These are phyloP conservation scores for Funneliformis geosporum DNA, from an alignment of 192 early-diverging fungal species.

Conservation along the genomic window DNA sequence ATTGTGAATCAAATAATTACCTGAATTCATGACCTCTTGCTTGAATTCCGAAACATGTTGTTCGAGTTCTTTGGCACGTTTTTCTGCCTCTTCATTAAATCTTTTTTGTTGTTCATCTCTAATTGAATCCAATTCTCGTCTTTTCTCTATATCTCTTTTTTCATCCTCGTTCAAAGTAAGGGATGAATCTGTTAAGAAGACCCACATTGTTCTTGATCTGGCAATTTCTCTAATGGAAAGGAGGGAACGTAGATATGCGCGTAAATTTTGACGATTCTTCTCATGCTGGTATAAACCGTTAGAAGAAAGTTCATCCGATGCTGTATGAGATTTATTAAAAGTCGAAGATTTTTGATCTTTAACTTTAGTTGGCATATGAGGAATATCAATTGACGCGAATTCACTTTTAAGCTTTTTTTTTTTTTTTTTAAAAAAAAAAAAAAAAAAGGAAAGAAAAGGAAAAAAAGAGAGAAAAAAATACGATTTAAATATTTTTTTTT, in stretches of 20 bases:
- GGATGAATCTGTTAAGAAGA: conserved; percentile 47
- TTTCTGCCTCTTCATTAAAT: conserved; percentile 51
- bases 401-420: conserved; percentile 41
- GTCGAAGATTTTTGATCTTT: conserved; percentile 34
- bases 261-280: conserved; percentile 52
- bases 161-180: conserved; percentile 42
- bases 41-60: conserved; percentile 51
- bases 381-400: conserved; percentile 51
- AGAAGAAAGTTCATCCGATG: conserved; percentile 8
- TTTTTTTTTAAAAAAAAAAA: neutral
- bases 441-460: neutral
- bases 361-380: conserved; percentile 44
- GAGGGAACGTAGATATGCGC: conserved; percentile 46
- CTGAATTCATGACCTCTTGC: conserved; percentile 43
- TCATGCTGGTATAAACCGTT: conserved; percentile 38
- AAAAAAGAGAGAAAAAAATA: no score
- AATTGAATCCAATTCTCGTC: conserved; percentile 44
- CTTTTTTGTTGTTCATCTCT: conserved; percentile 43
- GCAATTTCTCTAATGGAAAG: conserved; percentile 38
- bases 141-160: conserved; percentile 37
- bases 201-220: conserved; percentile 34
- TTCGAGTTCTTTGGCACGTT: conserved; percentile 49
- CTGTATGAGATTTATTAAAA: neutral
- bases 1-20: conserved; percentile 28
- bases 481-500: no score